Base-by-base conservation (phyloP, 371 early-diverging fungal species). In the Capillidium rhysosporum region DNA sequence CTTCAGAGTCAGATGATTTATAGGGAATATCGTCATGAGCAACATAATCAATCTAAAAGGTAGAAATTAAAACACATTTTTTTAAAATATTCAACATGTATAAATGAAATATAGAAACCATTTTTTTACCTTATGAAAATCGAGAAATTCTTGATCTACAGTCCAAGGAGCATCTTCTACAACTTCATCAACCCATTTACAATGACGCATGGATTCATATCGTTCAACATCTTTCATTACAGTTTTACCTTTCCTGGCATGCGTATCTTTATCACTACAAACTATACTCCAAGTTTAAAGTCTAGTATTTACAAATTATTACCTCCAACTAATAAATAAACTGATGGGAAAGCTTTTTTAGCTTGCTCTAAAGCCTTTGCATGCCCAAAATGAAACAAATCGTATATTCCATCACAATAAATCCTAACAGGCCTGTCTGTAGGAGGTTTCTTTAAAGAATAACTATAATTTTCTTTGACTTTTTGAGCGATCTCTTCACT, bases 1-100 rank as follows among this genome's bases (percentile, higher is more conserved):
- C 98, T 44, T 81, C 81, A 16, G 71, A 64, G 40, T 84, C 89
- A 4, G 65, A 77, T 23, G 80, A 75, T 48, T 71, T 70, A 59
- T 98, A 98, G 1, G 94, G 93, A 12, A 89, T 79, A 56, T 89
- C 95, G 67, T 98, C 98, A 64, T 98, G 98, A 18, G 93, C 92
- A n/a, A 98, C 95, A 66, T 84, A 94, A 63, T 96, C 96, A 45
- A 98, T 93, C 61, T 76, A n/a, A n/a, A n/a, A n/a, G n/a, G n/a
- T n/a, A n/a, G n/a, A n/a, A n/a, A n/a, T n/a, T n/a, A n/a, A n/a
- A n/a, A n/a, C n/a, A n/a, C n/a, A n/a, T n/a, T n/a, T n/a, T n/a
- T n/a, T n/a, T n/a, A n/a, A n/a, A n/a, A n/a, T n/a, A n/a, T n/a
- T n/a, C n/a, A n/a, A n/a, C n/a, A n/a, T n/a, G n/a, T n/a, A n/a